These are phyloP conservation scores for Daldinia sp. DNA, from an alignment of 2,329 filamentous ascomycete genomes.

Conservation along the genomic window DNA sequence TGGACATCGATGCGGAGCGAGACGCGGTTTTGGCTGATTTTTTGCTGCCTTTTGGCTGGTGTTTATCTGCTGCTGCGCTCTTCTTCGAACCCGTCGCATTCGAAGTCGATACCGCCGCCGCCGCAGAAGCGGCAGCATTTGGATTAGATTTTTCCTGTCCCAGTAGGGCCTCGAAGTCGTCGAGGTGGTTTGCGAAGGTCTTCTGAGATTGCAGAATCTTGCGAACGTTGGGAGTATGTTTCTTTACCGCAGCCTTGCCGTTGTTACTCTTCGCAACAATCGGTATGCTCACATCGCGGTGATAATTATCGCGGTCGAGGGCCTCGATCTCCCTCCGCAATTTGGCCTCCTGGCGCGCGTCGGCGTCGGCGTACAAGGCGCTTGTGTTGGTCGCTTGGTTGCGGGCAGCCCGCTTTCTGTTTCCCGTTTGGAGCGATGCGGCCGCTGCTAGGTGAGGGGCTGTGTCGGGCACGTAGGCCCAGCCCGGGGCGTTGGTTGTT, in stretches of 20 bases:
- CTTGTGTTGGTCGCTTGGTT: slow-evolving; percentile 55
- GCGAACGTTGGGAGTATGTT: slow-evolving; percentile 74
- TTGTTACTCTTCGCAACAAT: slow-evolving; percentile 60
- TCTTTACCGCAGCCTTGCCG: slow-evolving; percentile 47
- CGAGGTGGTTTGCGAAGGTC: slow-evolving; percentile 83
- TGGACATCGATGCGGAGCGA: slow-evolving; percentile 25
- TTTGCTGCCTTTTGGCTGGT: slow-evolving; percentile 7
- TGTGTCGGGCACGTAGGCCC: slow-evolving; percentile 89
- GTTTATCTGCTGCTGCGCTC: not conserved
- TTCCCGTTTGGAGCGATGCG: slow-evolving; percentile 45
- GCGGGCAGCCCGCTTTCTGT: slow-evolving; percentile 77
- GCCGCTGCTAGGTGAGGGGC: slow-evolving; percentile 49
- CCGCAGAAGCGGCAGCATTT: slow-evolving; percentile 43
- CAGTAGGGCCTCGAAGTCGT: slow-evolving; percentile 76
- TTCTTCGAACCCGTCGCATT: slow-evolving; percentile 1
- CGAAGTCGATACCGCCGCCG: slow-evolving; percentile 40
- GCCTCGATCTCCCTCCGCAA: slow-evolving; percentile 82
- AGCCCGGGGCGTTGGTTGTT: slow-evolving; percentile 79
- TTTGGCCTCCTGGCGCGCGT: slow-evolving; percentile 83
- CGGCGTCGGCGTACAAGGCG: slow-evolving; percentile 66
- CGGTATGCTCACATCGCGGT: slow-evolving; percentile 75
- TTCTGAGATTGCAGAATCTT: slow-evolving; percentile 83
- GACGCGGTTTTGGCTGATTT: slow-evolving; percentile 13
- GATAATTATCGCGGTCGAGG: slow-evolving; percentile 81
- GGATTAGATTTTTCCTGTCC: slow-evolving; percentile 50